These are phyloP conservation scores for Colletotrichum orbiculare DNA, from an alignment of 2,329 filamentous ascomycete genomes.

Conservation along the genomic window DNA sequence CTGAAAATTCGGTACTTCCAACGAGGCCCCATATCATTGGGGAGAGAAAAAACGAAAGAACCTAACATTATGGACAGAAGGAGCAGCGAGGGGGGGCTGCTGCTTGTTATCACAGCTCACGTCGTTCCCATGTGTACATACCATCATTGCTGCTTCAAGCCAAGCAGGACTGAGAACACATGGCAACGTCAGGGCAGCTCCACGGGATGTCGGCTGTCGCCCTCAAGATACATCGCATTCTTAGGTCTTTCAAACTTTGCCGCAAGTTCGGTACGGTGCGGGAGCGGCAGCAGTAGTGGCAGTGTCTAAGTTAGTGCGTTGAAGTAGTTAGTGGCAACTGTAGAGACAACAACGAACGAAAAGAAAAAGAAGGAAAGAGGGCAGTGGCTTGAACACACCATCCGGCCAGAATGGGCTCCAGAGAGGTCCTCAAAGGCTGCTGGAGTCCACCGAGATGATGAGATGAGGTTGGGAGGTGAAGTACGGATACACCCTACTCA, in stretches of 20 bases:
- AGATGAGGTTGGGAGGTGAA: too few relatives aligned
- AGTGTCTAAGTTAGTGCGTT: constrained; percentile 1
- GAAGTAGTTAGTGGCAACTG: background rate
- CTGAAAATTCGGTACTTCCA: constrained; percentile 14
- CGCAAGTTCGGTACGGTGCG: constrained; percentile 9
- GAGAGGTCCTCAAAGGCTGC: too few relatives aligned
- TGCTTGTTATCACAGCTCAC: constrained; percentile 3
- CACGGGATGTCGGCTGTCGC: background rate
- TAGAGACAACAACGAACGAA: background rate
- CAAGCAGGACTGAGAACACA: too few relatives aligned
- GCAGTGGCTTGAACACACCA: background rate
- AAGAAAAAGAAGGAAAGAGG: background rate
- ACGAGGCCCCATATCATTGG: constrained; percentile 22
- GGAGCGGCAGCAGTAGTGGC: constrained; percentile 6
- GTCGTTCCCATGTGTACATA: too few relatives aligned
- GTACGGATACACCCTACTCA: background rate
- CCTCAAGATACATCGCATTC: background rate
- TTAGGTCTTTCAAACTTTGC: background rate
- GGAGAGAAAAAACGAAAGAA: background rate
- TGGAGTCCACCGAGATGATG: too few relatives aligned
- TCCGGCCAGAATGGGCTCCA: too few relatives aligned
- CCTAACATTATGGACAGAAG: constrained; percentile 10
- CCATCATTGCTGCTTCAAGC: too few relatives aligned
- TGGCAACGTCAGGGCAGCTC: too few relatives aligned
- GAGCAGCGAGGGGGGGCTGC: constrained; percentile 16